These are phyloP conservation scores for Apiotrichum gamsii DNA, from an alignment of 1,284 basidiomycete species.

Conservation along the genomic window DNA sequence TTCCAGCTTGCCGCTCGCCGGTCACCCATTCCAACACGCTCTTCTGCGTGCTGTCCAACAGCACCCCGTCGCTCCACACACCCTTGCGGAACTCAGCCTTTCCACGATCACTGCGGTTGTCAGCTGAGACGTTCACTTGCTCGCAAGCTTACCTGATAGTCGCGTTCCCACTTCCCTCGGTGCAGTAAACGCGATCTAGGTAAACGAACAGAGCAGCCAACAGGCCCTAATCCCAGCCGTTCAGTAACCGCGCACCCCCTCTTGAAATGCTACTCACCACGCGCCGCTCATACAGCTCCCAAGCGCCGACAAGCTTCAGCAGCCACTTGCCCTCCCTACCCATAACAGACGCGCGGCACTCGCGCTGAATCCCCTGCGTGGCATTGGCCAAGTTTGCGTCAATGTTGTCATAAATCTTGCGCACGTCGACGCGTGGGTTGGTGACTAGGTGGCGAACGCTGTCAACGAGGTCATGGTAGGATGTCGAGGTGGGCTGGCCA, in stretches of 20 bases:
- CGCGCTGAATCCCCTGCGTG: constrained; percentile 19
- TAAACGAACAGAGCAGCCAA: constrained; percentile 42
- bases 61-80: constrained; percentile 53
- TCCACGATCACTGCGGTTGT: constrained; percentile 6
- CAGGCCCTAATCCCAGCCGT: constrained; percentile 25
- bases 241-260: no score
- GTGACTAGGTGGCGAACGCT: constrained; percentile 24
- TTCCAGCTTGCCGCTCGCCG: constrained; percentile 55
- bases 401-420: constrained; percentile 21
- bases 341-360: constrained; percentile 28
- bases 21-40: constrained; percentile 57
- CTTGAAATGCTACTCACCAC: constrained; percentile 22
- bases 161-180: constrained; percentile 22
- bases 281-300: constrained; percentile 25
- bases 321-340: constrained; percentile 30
- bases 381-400: constrained; percentile 22
- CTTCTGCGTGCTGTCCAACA: constrained; percentile 51
- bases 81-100: constrained; percentile 54
- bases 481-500: constrained; percentile 22
- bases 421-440: constrained; percentile 16
- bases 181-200: constrained; percentile 40
- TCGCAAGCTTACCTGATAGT: constrained; percentile 28
- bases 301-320: constrained; percentile 18
- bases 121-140: neutral
- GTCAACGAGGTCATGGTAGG: constrained; percentile 28